Conservation (phyloP, 768 basidiomycete species). For the Rubroboletus pulcherrimus region DNA sequence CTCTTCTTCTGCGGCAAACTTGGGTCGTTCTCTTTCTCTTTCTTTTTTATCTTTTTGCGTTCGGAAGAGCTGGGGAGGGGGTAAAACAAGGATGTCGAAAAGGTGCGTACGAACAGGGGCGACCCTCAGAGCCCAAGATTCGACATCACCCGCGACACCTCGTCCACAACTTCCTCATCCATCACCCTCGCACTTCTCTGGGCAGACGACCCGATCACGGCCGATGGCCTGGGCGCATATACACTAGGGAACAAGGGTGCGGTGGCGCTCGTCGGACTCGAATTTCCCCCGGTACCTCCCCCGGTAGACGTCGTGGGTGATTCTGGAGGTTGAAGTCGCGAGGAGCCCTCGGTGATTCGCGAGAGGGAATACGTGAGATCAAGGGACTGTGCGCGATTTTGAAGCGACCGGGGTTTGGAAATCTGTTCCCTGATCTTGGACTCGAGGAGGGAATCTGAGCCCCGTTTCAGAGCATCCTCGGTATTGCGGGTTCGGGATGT, state of each 20-base stretch:
- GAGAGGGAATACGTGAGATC: conserved; percentile 82
- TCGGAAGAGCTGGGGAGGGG: conserved; percentile 3
- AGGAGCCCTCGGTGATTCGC: conserved; percentile 69
- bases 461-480: conserved; percentile 76
- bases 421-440: conserved; percentile 77
- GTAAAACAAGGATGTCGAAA: conserved; percentile 6
- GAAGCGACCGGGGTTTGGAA: conserved; percentile 74
- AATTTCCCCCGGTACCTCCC: conserved; percentile 70
- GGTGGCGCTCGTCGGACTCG: conserved; percentile 74
- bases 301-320: conserved; percentile 76
- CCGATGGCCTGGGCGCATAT: conserved; percentile 60
- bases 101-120: conserved; percentile 13
- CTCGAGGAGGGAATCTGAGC: conserved; percentile 80
- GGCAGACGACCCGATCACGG: conserved; percentile 42
- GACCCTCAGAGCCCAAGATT: conserved; percentile 57
- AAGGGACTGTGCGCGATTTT: conserved; percentile 85
- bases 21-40: not conserved
- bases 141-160: conserved; percentile 74
- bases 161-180: conserved; percentile 61
- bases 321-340: conserved; percentile 64
- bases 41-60: conserved; percentile 1
- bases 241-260: conserved; percentile 85
- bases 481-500: conserved; percentile 62
- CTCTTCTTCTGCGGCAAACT: conserved; percentile 6
- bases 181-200: conserved; percentile 38